Evolutionary conservation across 805 yeast species (phyloP).

Genomic region (Nakazawaea pomicola): DNA sequence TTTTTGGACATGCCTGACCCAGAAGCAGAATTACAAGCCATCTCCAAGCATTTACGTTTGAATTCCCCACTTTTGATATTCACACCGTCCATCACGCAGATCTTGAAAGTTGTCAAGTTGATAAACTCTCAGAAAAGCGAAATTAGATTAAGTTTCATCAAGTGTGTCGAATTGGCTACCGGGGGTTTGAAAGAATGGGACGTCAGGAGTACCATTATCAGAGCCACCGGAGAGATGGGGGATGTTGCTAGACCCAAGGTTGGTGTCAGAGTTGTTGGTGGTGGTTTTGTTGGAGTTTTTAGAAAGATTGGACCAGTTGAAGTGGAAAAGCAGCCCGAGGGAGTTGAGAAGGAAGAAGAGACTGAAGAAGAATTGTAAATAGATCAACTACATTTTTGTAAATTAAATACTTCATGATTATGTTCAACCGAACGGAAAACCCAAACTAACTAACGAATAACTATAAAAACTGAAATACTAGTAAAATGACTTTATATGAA

Average conservation of each 20-base stretch:
- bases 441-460: no score
- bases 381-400: neutral
- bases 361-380: neutral
- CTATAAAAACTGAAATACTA: no score
- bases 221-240: constrained; percentile 34
- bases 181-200: constrained; percentile 53
- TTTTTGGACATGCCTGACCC: constrained; percentile 45
- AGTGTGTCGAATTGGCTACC: constrained; percentile 40
- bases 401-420: no score
- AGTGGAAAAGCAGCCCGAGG: neutral
- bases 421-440: no score
- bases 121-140: constrained; percentile 22
- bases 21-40: constrained; percentile 26
- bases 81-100: constrained; percentile 45
- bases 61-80: constrained; percentile 41
- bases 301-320: constrained; percentile 27
- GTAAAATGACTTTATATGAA: neutral
- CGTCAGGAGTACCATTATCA: constrained; percentile 32
- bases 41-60: constrained; percentile 30
- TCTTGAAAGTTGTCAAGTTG: constrained; percentile 32
- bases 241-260: constrained; percentile 47
- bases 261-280: constrained; percentile 41
- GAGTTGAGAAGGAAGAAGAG: neutral
- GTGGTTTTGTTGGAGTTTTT: constrained; percentile 45
- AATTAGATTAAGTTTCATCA: constrained; percentile 30